Evolutionary conservation across 345 rosid genomes (phyloP).

Genomic region (Euphorbia tirucalli): DNA sequence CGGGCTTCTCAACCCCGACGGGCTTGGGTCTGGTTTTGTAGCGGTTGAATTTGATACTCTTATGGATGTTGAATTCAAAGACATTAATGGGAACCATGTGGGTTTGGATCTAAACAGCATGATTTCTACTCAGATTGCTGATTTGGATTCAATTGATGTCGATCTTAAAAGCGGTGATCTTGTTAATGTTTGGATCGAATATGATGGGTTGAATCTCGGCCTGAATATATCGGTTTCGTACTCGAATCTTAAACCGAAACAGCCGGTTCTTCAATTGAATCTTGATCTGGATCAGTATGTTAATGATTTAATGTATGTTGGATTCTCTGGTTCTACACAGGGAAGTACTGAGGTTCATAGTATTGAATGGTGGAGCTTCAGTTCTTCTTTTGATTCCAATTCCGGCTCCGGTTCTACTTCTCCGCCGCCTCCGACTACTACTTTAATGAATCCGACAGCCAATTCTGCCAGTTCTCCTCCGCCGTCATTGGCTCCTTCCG

Average conservation of each 20-base stretch:
- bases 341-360: constrained; percentile 97
- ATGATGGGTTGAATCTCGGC: constrained; percentile 46
- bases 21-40: constrained; percentile 51
- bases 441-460: constrained; percentile 66
- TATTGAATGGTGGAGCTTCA: constrained; percentile 95
- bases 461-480: constrained; percentile 59
- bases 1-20: constrained; percentile 50
- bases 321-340: constrained; percentile 96
- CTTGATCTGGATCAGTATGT: constrained; percentile 80
- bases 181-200: constrained; percentile 86
- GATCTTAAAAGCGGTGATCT: constrained; percentile 91
- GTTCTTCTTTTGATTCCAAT: constrained; percentile 55
- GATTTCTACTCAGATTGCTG: constrained; percentile 67
- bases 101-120: constrained; percentile 84
- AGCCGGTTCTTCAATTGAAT: constrained; percentile 51
- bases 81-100: constrained; percentile 92
- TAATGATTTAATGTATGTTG: constrained; percentile 87
- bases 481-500: constrained; percentile 54
- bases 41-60: constrained; percentile 95
- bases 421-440: constrained; percentile 73
- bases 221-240: constrained; percentile 66
- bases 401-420: constrained; percentile 30
- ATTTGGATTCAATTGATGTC: constrained; percentile 59
- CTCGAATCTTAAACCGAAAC: constrained; percentile 80
- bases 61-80: constrained; percentile 81